These are phyloP conservation scores for Lepiota brunneoincarnata DNA, from an alignment of 768 basidiomycete genomes.

Conservation along the genomic window DNA sequence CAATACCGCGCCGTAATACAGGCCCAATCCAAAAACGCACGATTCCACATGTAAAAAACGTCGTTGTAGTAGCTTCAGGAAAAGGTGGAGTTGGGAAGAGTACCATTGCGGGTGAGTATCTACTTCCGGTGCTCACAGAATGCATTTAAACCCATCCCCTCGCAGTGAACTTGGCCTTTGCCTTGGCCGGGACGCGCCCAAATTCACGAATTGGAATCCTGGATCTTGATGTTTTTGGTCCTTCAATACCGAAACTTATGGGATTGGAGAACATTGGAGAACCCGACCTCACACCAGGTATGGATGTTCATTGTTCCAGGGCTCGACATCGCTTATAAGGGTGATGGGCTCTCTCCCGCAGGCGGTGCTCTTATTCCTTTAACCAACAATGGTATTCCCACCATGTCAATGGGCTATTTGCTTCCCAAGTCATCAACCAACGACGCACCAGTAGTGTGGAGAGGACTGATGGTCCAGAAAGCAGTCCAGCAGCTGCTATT, in stretches of 20 bases:
- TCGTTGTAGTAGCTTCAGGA: slow-evolving; percentile 85
- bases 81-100: slow-evolving; percentile 98
- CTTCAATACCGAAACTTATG: slow-evolving; percentile 91
- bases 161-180: slow-evolving; percentile 79
- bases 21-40: slow-evolving; percentile 51
- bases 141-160: not conserved
- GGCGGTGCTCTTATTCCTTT: slow-evolving; percentile 81
- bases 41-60: slow-evolving; percentile 74
- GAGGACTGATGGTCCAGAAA: slow-evolving; percentile 98
- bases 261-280: slow-evolving; percentile 78
- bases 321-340: not conserved
- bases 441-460: slow-evolving; percentile 81
- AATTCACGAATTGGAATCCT: slow-evolving; percentile 78
- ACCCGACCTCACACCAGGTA: slow-evolving; percentile 72
- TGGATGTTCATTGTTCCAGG: slow-evolving; percentile 17
- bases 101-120: slow-evolving; percentile 74
- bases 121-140: not conserved
- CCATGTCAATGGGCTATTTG: slow-evolving; percentile 98
- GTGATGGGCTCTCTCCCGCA: slow-evolving; percentile 22
- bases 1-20: slow-evolving; percentile 59
- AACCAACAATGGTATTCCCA: slow-evolving; percentile 83
- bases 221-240: slow-evolving; percentile 95
- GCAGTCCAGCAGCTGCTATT: slow-evolving; percentile 95
- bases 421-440: slow-evolving; percentile 52
- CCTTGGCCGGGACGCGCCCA: slow-evolving; percentile 49